These are phyloP conservation scores for Hygrophorus russula DNA, from an alignment of 768 basidiomycete genomes.

Conservation along the genomic window DNA sequence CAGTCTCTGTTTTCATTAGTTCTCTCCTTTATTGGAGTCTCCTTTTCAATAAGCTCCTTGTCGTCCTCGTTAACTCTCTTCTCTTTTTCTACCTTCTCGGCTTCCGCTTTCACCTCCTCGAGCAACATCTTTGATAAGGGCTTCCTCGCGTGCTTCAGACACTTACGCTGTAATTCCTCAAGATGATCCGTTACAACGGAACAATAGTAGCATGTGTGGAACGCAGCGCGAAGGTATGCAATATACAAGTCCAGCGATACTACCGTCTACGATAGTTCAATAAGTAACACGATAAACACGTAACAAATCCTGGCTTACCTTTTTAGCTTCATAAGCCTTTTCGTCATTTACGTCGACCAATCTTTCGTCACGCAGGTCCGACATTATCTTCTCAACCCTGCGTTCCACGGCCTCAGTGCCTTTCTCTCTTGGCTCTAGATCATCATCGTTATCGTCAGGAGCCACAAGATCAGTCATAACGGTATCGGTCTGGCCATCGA, in stretches of 20 bases:
- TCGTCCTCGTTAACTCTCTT: constrained; percentile 29
- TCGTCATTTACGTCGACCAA: constrained; percentile 49
- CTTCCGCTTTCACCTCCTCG: constrained; percentile 52
- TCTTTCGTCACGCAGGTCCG: constrained; percentile 57
- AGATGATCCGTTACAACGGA: constrained; percentile 83
- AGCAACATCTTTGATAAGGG: constrained; percentile 49
- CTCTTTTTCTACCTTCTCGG: constrained; percentile 34
- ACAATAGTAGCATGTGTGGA: constrained; percentile 97
- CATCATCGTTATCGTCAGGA: constrained; percentile 34
- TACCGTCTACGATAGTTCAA: constrained; percentile 39
- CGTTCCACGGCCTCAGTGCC: constrained; percentile 77
- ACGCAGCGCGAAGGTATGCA: constrained; percentile 85
- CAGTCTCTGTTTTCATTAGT: constrained; percentile 25
- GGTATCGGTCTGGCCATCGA: constrained; percentile 18
- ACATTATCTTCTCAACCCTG: constrained; percentile 67
- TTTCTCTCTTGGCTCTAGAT: constrained; percentile 46
- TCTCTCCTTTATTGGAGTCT: constrained; percentile 10
- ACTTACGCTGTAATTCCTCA: constrained; percentile 93
- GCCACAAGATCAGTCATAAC: constrained; percentile 17
- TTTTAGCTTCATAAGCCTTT: constrained; percentile 55
- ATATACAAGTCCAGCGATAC: constrained; percentile 87
- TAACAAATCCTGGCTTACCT: constrained; percentile 34
- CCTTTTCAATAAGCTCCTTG: constrained; percentile 24
- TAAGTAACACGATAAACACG: constrained; percentile 12
- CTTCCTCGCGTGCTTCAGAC: constrained; percentile 83